Evolutionary conservation across 768 basidiomycete genomes (phyloP), one percentile per base, ranked within the genome.

Genomic region (Podaxis sp.): DNA sequence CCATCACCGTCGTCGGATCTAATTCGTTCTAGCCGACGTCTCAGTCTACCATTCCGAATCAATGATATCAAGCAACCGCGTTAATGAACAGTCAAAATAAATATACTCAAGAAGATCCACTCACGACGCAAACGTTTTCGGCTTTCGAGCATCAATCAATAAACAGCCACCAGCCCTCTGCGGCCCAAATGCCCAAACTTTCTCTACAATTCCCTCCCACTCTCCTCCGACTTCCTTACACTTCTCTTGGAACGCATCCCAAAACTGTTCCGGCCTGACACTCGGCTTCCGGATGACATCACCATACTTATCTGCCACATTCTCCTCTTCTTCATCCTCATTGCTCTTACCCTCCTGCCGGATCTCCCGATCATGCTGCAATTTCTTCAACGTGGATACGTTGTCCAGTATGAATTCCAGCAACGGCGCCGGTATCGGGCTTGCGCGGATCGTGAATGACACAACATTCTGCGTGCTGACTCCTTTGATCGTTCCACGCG

Each of bases 161-260:
- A 99, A 70, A 72, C 96, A 97, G 9, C 90, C 87, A 0, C 96
- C 96, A 19, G 90, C 86, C 59, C 86, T 77, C 67, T 91, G 90
- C 0, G 96, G 96, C 0, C 97, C 97, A 74, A 98, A 95, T 19
- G 92, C 87, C 95, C 95, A 96, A 2, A 96, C 83, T 59, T 77
- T 81, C 57, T 94, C 89, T 0, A 77, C 79, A 11, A 93, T 70
- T 46, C 84, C 85, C 4, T 72, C 74, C 97, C 97, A 99, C 66
- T 98, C 95, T 3, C 92, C 92, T 15, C 93, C 96, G 2, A 81
- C 86, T 59, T 86, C 81, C 15, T 79, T 75, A 66, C 90, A 92
- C 44, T 88, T 82, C 30, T 82, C 80, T 46, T 82, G 78, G 17
- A 98, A 76, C 33, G 80, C 79, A 2, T 74, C 74, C 95, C 96